Evolutionary conservation across 1,284 basidiomycete genomes (phyloP).

Genomic region (Violaceomyces palustris): DNA sequence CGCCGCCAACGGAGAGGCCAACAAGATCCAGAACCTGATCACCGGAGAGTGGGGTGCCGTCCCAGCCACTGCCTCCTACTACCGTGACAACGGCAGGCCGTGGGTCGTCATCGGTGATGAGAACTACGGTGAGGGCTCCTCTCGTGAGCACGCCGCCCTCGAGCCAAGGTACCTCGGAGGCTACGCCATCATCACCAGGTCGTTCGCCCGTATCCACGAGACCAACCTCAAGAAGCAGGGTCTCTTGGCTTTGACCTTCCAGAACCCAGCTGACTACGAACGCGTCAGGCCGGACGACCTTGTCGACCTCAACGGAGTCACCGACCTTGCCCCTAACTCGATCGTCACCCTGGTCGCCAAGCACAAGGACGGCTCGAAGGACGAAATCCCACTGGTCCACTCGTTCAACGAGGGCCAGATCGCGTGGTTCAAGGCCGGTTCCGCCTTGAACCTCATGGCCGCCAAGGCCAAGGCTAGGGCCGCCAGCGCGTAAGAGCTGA

Average conservation of each 20-base stretch:
- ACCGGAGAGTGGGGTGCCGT: constrained; percentile 83
- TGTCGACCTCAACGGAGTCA: constrained; percentile 46
- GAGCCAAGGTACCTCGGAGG: constrained; percentile 96
- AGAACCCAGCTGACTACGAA: constrained; percentile 50
- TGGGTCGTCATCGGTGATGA: constrained; percentile 80
- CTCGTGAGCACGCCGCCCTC: constrained; percentile 94
- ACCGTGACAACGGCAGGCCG: constrained; percentile 82
- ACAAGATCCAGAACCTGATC: constrained; percentile 83
- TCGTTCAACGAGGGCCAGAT: constrained; percentile 52
- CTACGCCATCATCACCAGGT: constrained; percentile 88
- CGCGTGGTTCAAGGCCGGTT: constrained; percentile 50
- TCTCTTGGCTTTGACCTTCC: constrained; percentile 47
- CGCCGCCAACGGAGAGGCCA: constrained; percentile 87
- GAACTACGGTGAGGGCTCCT: constrained; percentile 98
- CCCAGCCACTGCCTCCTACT: constrained; percentile 76
- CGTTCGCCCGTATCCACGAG: constrained; percentile 97
- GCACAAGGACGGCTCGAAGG: constrained; percentile 48
- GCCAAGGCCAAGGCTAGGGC: constrained; percentile 25
- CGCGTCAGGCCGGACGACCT: constrained; percentile 45
- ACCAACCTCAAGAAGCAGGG: constrained; percentile 75
- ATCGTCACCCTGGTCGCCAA: constrained; percentile 44
- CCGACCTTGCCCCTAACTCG: constrained; percentile 45
- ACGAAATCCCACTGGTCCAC: constrained; percentile 49
- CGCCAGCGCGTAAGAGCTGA: too few species aligned
- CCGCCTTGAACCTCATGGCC: constrained; percentile 51